Conservation (phyloP, 371 early-diverging fungal species). For the Mucor ambiguus region DNA sequence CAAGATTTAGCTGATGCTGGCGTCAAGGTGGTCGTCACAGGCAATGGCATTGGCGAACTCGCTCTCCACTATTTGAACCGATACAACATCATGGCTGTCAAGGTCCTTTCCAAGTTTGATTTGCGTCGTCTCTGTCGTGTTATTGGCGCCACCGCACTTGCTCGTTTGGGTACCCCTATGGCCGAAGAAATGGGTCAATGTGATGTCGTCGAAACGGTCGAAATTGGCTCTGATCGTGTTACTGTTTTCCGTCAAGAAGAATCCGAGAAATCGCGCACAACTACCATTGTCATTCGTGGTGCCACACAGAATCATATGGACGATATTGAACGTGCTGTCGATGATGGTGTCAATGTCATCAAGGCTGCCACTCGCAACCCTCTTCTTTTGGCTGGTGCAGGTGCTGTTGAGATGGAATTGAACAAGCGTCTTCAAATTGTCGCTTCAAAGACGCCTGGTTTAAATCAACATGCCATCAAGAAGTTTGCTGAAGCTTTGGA, state of each 20-base stretch:
- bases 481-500: slow-evolving; percentile 97
- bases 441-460: slow-evolving; percentile 89
- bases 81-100: slow-evolving; percentile 87
- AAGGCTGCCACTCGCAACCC: slow-evolving; percentile 92
- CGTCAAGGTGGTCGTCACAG: slow-evolving; percentile 93
- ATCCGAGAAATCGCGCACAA: slow-evolving; percentile 75
- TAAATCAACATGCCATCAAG: slow-evolving; percentile 96
- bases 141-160: slow-evolving; percentile 90
- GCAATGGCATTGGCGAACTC: slow-evolving; percentile 90
- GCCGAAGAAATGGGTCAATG: slow-evolving; percentile 98
- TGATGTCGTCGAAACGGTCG: slow-evolving; percentile 93
- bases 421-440: slow-evolving; percentile 72
- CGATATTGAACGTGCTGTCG: slow-evolving; percentile 97
- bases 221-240: slow-evolving; percentile 96
- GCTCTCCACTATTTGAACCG: slow-evolving; percentile 95
- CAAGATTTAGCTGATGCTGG: slow-evolving; percentile 92
- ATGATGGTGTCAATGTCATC: slow-evolving; percentile 97
- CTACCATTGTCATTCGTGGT: slow-evolving; percentile 97
- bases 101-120: slow-evolving; percentile 95
- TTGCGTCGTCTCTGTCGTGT: slow-evolving; percentile 94
- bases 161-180: slow-evolving; percentile 92
- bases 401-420: slow-evolving; percentile 95
- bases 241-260: slow-evolving; percentile 94
- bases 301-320: slow-evolving; percentile 97
- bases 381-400: slow-evolving; percentile 93